These are phyloP conservation scores for Punctularia strigosozonata DNA, from an alignment of 768 basidiomycete species.

Conservation along the genomic window DNA sequence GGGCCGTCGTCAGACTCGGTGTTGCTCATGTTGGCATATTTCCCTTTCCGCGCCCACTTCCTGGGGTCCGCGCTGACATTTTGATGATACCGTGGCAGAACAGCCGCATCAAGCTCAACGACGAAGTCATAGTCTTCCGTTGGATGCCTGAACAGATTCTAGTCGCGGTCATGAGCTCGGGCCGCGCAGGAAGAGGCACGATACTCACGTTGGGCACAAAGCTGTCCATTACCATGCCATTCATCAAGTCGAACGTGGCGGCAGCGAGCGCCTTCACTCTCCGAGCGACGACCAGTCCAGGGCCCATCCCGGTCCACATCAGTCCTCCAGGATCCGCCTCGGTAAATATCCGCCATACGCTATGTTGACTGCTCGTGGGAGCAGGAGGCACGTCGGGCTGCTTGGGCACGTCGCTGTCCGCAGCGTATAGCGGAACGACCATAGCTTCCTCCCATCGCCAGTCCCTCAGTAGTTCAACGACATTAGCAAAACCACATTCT, in stretches of 20 bases:
- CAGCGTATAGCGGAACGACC: constrained; percentile 61
- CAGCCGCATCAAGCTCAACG: constrained; percentile 54
- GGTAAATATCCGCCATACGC: constrained; percentile 73
- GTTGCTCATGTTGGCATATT: constrained; percentile 33
- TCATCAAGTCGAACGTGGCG: constrained; percentile 57
- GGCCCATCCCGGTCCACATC: constrained; percentile 64
- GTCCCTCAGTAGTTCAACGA: constrained; percentile 59
- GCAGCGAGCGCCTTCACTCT: constrained; percentile 62
- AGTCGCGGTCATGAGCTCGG: background rate
- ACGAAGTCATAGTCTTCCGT: constrained; percentile 79
- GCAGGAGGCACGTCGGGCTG: constrained; percentile 16
- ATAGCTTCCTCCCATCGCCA: constrained; percentile 80
- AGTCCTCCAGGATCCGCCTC: constrained; percentile 63
- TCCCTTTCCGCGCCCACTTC: constrained; percentile 30
- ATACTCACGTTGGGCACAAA: constrained; percentile 48
- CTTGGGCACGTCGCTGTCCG: constrained; percentile 7
- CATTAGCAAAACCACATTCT: constrained; percentile 66
- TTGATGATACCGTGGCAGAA: constrained; percentile 67
- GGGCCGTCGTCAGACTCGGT: constrained; percentile 12
- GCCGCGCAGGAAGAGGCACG: background rate
- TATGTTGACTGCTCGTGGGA: constrained; percentile 26
- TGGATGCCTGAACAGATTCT: constrained; percentile 84
- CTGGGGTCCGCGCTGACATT: constrained; percentile 41
- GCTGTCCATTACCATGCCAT: constrained; percentile 33
- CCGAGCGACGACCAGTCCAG: constrained; percentile 61